Percentiles rank a stretch among this genome's conserved stretches.
Conservation (phyloP, 345 rosid species). For the Psidium friedrichsthalianum region DNA sequence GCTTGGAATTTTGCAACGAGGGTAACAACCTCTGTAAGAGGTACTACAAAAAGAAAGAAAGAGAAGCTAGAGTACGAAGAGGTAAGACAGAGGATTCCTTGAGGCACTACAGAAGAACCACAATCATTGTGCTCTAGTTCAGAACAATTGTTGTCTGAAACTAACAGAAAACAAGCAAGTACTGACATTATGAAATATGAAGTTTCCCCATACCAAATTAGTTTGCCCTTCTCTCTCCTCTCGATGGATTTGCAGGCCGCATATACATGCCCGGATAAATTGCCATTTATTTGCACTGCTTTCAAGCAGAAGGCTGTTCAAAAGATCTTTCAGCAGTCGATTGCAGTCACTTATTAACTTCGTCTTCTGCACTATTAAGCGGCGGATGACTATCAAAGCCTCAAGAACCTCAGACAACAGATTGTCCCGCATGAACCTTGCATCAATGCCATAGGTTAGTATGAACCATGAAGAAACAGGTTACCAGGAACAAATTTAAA, state of each 20-base stretch:
- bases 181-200: not conserved
- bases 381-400: conserved; percentile 88
- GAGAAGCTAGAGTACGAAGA: not conserved
- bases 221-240: conserved; percentile 77
- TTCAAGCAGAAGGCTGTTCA: conserved; percentile 93
- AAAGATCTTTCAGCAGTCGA: conserved; percentile 79
- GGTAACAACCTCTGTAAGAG: too few relatives aligned
- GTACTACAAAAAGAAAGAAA: not conserved
- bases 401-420: conserved; percentile 85
- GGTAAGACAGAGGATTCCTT: not conserved
- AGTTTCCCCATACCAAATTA: conserved; percentile 40
- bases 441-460: conserved; percentile 13
- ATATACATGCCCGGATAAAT: conserved; percentile 84
- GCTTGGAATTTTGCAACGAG: not conserved
- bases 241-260: conserved; percentile 84
- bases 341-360: conserved; percentile 93
- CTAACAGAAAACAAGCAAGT: not conserved
- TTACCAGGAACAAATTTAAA: not conserved
- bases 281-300: conserved; percentile 92
- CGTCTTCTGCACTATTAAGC: conserved; percentile 96
- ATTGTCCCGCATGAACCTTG: conserved; percentile 87
- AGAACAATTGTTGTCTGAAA: not conserved
- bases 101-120: not conserved
- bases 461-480: conserved; percentile 2
- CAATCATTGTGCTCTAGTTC: not conserved